These are phyloP conservation scores for Fusarium siculi DNA, from an alignment of 2,329 filamentous ascomycete genomes.

Conservation along the genomic window DNA sequence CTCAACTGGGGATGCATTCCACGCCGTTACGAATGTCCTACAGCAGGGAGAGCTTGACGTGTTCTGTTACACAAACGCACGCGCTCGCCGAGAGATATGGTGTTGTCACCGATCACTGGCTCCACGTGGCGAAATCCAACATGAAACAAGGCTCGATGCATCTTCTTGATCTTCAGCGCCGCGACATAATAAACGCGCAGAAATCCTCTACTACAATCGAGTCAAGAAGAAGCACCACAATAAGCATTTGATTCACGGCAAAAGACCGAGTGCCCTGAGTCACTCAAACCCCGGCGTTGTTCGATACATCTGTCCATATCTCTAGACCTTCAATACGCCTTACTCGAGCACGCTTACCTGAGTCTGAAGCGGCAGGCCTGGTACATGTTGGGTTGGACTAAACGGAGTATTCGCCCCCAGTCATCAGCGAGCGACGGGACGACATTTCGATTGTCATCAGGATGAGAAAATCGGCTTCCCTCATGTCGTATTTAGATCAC, in stretches of 20 bases:
- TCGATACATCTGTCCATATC: not conserved
- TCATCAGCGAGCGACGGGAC: too few species aligned
- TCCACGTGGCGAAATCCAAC: not conserved
- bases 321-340: too few species aligned
- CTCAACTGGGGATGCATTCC: not conserved
- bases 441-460: too few species aligned
- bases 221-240: not conserved
- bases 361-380: too few species aligned
- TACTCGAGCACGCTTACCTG: too few species aligned
- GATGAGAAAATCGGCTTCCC: too few species aligned
- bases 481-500: too few species aligned
- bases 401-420: too few species aligned
- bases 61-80: not conserved
- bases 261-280: not conserved
- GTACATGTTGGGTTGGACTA: too few species aligned
- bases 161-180: not conserved
- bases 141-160: not conserved
- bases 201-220: not conserved
- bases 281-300: not conserved
- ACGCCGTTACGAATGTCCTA: not conserved
- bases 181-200: not conserved
- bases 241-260: fast-evolving
- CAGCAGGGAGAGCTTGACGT: not conserved
- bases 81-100: not conserved
- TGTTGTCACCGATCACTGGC: not conserved